Base-by-base conservation (phyloP, 805 yeast genomes). In the Sugiyamaella floridensis region DNA sequence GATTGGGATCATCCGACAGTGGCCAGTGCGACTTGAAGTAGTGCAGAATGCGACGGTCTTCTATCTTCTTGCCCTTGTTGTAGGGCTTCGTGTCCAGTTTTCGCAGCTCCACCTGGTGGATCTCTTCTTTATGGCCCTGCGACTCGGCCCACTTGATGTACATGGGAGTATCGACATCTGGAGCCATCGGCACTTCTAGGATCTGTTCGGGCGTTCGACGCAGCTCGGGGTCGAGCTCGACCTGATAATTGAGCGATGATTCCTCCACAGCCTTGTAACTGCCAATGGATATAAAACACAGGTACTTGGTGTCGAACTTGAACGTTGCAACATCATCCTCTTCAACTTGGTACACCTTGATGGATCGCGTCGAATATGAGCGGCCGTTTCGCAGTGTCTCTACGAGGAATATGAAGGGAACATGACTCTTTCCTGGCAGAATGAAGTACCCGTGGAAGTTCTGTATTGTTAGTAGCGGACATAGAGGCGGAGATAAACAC, bases 31-130 rank as follows among this genome's bases (percentile, higher is more conserved):
- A 57, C 28, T 58, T 53, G 53, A 62, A 58, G 47, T 56, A 62
- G 56, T 65, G 65, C 37, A 63, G 48, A 34, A 62, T 64, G 10
- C 66, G 58, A 11, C 67, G 49, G 22, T 59, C 55, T 10, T 57
- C 40, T n/a, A 58, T 42, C 4, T 50, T 49, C 32, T 47, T 16
- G 8, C 22, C 45, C 32, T 46, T 26, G 54, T 64, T 63, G 53
- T 50, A 59, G 29, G 45, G 50, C 34, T 50, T 40, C 51, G 63
- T 62, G 41, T 63, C 63, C 56, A 60, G 52, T 57, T 64, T 62
- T 28, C 67, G 55, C 40, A 61, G 54, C 40, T 65, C 69, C 14
- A 65, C 57, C 12, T 66, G 66, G 45, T 65, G 69, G 42, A 54
- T 50, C 42, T 57, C 61, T 15, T 47, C 54, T 19, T 42, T 44